Evolutionary conservation across 1,284 basidiomycete species (phyloP), one percentile per base, ranked within the genome.

Genomic region (Leucoagaricus sp.): DNA sequence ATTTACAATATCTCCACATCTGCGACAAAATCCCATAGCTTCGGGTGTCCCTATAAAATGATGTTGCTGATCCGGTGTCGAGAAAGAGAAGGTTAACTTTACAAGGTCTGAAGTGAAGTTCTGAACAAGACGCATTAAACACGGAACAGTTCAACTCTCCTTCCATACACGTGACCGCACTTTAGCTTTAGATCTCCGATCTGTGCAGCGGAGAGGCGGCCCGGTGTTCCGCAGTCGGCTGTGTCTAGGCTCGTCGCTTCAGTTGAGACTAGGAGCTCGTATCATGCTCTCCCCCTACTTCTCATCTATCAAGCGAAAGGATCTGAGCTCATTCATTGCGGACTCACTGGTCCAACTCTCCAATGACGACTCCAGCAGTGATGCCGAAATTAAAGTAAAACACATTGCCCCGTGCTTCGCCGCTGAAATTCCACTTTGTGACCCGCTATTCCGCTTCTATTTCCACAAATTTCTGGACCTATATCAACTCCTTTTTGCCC

Each of bases 1-100:
- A 44, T 76, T 66, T 26, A 91, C 89, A 59, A 92, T 91, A 61
- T 91, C 86, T 59, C 89, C 90, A 64, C 89, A 92, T 69, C 87
- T 79, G 60, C 87, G 80, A 72, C 90, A 92, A 63, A 91, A 92
- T 25, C 86, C 87, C 89, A 92, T 91, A 21, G n/a, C 26, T 21
- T 23, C 5, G 46, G 17, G 9, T 51, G 45, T 28, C 12, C 41
- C 7, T n/a, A 8, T 21, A 15, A 36, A 34, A 42, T 41, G 41
- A 47, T 33, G 40, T 33, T 40, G n/a, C 10, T n/a, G n/a, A n/a
- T 49, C 21, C 13, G 17, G 26, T 31, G 29, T 25, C 42, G 28
- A 23, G 12, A 13, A 23, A 29, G 25, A n/a, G 44, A 10, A 46
- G 6, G 17, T 21, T 45, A 13, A 28, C 41, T 5, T 53, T 46